Percentiles rank a stretch among this genome's conserved stretches.
Conservation (phyloP, 2,329 filamentous ascomycete species). For the Cylindrodendrum hubeiense region DNA sequence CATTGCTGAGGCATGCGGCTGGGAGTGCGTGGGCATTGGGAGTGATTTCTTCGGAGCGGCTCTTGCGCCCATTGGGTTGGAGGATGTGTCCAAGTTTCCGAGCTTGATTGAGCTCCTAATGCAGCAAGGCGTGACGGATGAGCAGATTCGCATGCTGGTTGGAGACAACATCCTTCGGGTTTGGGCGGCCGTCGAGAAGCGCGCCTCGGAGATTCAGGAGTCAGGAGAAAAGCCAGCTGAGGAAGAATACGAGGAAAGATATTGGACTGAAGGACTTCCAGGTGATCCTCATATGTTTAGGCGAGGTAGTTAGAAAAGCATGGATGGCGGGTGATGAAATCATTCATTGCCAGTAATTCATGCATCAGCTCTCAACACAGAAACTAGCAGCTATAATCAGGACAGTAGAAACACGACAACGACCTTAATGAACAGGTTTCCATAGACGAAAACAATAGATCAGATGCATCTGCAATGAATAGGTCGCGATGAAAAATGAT, state of each 20-base stretch:
- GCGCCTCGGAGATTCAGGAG: conserved; percentile 38
- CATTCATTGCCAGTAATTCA: too few relatives aligned
- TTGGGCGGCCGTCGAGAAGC: conserved; percentile 44
- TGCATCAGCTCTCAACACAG: too few relatives aligned
- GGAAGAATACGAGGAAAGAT: conserved; percentile 44
- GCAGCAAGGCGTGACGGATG: conserved; percentile 47
- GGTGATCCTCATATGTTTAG: too few relatives aligned
- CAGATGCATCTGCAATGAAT: too few relatives aligned
- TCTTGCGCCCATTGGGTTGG: conserved; percentile 43
- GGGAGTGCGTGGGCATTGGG: conserved; percentile 53
- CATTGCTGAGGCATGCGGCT: conserved; percentile 48
- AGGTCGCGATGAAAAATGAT: too few relatives aligned
- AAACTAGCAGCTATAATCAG: too few relatives aligned
- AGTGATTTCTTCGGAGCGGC: conserved; percentile 52
- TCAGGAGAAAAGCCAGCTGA: conserved; percentile 43
- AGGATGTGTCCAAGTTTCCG: conserved; percentile 53
- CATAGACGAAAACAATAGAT: too few relatives aligned
- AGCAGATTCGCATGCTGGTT: conserved; percentile 41
- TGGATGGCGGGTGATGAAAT: too few relatives aligned
- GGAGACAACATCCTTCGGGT: conserved; percentile 30
- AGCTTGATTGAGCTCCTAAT: conserved; percentile 46
- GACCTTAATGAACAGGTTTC: too few relatives aligned
- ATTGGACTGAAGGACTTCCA: conserved; percentile 43
- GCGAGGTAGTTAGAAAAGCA: too few relatives aligned
- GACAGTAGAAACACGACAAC: too few relatives aligned